These are phyloP conservation scores for Pichia nanzhaoensis DNA, from an alignment of 805 yeast genomes.

Conservation along the genomic window DNA sequence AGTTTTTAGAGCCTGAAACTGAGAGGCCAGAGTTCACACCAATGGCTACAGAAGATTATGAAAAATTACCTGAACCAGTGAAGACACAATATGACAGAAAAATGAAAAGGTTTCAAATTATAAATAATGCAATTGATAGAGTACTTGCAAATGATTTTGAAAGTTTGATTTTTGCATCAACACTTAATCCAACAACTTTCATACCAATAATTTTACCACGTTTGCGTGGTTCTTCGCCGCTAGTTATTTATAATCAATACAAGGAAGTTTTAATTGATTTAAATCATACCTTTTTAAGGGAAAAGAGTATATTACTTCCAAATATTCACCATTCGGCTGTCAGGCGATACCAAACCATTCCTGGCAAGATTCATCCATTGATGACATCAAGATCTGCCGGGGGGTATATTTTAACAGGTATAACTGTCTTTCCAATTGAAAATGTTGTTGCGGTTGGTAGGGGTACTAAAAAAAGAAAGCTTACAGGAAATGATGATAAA, in stretches of 20 bases:
- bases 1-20: conserved; percentile 71
- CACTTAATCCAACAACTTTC: conserved; percentile 61
- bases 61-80: conserved; percentile 50
- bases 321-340: conserved; percentile 75
- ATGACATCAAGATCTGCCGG: conserved; percentile 94
- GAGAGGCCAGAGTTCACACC: conserved; percentile 39
- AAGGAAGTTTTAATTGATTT: conserved; percentile 75
- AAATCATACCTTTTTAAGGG: conserved; percentile 59
- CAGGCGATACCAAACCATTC: conserved; percentile 83
- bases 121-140: conserved; percentile 42
- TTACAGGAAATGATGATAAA: conserved; percentile 12
- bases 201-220: conserved; percentile 55
- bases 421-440: conserved; percentile 67
- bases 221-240: conserved; percentile 79
- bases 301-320: conserved; percentile 73
- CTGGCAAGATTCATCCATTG: conserved; percentile 89
- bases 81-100: conserved; percentile 64
- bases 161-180: conserved; percentile 65
- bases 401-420: conserved; percentile 76
- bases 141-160: conserved; percentile 56
- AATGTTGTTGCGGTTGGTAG: conserved; percentile 64
- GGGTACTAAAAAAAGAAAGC: conserved; percentile 41
- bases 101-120: conserved; percentile 46
- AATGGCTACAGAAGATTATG: conserved; percentile 45
- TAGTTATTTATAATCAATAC: conserved; percentile 74